phyloP scores from a whole-genome alignment of 495 filamentous ascomycete genomes.

The Rhypophila decipiens region DNA sequence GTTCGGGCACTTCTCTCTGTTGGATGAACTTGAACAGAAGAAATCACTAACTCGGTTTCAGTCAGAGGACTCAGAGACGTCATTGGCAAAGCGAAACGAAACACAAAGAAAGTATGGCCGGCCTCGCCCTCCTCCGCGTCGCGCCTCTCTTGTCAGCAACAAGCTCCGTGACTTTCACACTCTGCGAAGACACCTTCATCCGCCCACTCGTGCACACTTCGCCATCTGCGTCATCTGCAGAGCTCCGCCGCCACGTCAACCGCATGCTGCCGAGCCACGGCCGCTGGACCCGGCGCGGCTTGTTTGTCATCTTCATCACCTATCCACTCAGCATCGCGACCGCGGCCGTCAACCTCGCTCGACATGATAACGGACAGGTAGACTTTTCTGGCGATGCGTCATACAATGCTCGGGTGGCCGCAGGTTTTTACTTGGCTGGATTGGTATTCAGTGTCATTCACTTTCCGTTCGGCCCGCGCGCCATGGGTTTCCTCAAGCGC shows the following conservation, averaged over 20 bases:
- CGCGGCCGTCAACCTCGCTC: neutral
- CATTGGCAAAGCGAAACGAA: constrained; percentile 6
- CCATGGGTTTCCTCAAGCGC: neutral
- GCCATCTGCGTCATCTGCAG: neutral
- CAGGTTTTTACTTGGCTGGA: neutral
- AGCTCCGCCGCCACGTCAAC: neutral
- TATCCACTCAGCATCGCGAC: neutral
- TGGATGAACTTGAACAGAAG: neutral
- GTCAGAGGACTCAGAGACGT: neutral
- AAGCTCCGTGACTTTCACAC: neutral
- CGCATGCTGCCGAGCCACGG: constrained; percentile 1
- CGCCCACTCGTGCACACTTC: neutral
- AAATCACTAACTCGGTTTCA: neutral
- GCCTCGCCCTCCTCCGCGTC: neutral
- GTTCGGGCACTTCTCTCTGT: neutral
- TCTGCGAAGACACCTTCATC: neutral
- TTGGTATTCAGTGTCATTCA: neutral
- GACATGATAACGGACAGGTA: neutral
- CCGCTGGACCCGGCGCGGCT: neutral
- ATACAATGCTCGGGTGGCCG: neutral
- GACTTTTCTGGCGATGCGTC: neutral
- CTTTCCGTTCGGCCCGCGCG: neutral
- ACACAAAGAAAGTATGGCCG: constrained; percentile 16
- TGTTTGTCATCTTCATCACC: neutral
- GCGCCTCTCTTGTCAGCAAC: neutral